Evolutionary conservation across 257 asterid genomes (phyloP), one percentile per base, ranked within the genome.

Genomic region (Paraleonurus japonicus): DNA sequence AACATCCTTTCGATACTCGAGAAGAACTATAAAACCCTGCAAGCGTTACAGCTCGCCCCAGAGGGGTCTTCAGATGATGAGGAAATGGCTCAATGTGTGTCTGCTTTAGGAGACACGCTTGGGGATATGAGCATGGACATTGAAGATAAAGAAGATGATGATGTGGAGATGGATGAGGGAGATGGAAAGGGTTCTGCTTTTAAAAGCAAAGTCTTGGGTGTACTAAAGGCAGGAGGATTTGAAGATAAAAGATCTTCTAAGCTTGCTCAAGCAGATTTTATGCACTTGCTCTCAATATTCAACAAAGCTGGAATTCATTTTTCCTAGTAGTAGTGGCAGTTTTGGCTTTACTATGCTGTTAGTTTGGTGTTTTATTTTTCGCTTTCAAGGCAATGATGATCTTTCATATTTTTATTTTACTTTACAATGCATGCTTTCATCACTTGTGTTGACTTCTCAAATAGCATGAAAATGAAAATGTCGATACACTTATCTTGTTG

Each of bases 1-100:
- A 63, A 68, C 5, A 92, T 90, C 10, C 90, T 92, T 61, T 74
- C 84, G 0, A 5, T 88, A 55, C 92, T 95, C 6, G 98, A 89
- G 85, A 95, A 86, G 97, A 95, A 95, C 80, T 92, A 67, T 72
- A 88, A 85, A 75, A 92, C 98, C 4, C 68, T 95, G 89, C 95
- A 88, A 67, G 93, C 96, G 1, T 75, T 95, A 20, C 93, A 89
- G 78, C 84, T 83, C 8, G 23, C 82, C 0, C 76, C 82, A 2
- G 86, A 86, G 1, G 90, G 78, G 50, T 53, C 70, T 7, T 69
- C 79, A 0, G 89, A 82, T 2, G 98, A 89, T 58, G 65, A 39
- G 0, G 94, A 85, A 67, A 75, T 84, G 81, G 85, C 87, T 4
- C 13, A 62, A 20, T 87, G 86, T 59, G 82, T 90, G 37, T 75